Evolutionary conservation across 2,329 filamentous ascomycete genomes (phyloP).

Genomic region (Nannizziopsis arthrosporioides): DNA sequence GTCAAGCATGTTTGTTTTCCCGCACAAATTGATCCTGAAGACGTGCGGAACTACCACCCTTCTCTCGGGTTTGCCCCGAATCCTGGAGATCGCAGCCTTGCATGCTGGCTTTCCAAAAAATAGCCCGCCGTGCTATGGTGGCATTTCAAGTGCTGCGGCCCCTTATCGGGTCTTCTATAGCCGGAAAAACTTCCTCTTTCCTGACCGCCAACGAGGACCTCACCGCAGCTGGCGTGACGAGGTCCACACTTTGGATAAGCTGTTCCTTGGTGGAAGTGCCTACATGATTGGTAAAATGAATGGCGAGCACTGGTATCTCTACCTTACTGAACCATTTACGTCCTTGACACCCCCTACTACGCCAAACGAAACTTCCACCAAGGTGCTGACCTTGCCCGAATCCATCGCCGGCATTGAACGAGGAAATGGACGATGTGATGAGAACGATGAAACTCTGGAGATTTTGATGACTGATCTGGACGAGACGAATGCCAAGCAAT

Average conservation of each 20-base stretch:
- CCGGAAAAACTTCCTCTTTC: slow-evolving; percentile 95
- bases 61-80: slow-evolving; percentile 73
- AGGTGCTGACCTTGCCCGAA: slow-evolving; percentile 45
- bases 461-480: slow-evolving; percentile 59
- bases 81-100: slow-evolving; percentile 80
- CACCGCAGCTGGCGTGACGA: slow-evolving; percentile 98
- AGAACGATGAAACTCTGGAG: slow-evolving; percentile 45
- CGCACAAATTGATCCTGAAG: slow-evolving; percentile 98
- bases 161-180: slow-evolving; percentile 98
- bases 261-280: slow-evolving; percentile 83
- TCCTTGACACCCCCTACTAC: slow-evolving; percentile 71
- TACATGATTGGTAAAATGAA: slow-evolving; percentile 99
- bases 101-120: slow-evolving; percentile 82
- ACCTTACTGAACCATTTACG: slow-evolving; percentile 78
- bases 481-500: slow-evolving; percentile 53
- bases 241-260: slow-evolving; percentile 80
- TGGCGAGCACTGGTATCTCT: slow-evolving; percentile 97
- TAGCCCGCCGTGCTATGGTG: slow-evolving; percentile 53
- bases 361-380: slow-evolving; percentile 51
- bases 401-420: slow-evolving; percentile 16
- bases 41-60: slow-evolving; percentile 96
- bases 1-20: slow-evolving; percentile 99
- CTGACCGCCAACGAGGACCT: slow-evolving; percentile 83
- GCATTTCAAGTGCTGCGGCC: slow-evolving; percentile 64
- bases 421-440: slow-evolving; percentile 23